Conservation (phyloP, 1,284 basidiomycete genomes). For the Amylostereum chailletii region DNA sequence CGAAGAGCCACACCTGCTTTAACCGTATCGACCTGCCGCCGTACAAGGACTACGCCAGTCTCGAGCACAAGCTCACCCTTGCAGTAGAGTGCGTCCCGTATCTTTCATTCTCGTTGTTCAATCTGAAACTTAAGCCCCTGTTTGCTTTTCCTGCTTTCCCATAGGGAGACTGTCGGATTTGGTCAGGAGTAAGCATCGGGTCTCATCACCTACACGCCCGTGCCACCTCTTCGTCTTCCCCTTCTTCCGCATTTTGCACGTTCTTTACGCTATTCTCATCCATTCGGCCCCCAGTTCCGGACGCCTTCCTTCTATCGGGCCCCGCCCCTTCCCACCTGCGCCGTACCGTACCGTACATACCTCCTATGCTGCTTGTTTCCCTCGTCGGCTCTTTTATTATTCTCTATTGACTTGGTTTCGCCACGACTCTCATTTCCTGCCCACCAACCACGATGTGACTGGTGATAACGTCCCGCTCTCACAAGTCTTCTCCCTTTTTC, state of each 20-base stretch:
- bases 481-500: no score
- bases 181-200: constrained; percentile 28
- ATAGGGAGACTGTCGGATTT: constrained; percentile 37
- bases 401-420: no score
- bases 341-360: background rate
- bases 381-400: background rate
- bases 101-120: background rate
- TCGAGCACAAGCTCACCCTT: constrained; percentile 85
- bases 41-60: constrained; percentile 83
- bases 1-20: constrained; percentile 89
- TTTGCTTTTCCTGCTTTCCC: constrained; percentile 1
- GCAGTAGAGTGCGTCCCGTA: constrained; percentile 71
- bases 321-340: background rate
- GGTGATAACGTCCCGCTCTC: no score
- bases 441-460: no score
- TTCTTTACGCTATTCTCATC: background rate
- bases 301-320: background rate
- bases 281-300: background rate
- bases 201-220: background rate
- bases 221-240: background rate
- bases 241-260: background rate
- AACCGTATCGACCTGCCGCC: constrained; percentile 88
- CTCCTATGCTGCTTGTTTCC: background rate
- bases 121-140: constrained; percentile 3
- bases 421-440: no score